Base-by-base conservation (phyloP, 2,329 filamentous ascomycete genomes). In the Fusarium verrucosum region DNA sequence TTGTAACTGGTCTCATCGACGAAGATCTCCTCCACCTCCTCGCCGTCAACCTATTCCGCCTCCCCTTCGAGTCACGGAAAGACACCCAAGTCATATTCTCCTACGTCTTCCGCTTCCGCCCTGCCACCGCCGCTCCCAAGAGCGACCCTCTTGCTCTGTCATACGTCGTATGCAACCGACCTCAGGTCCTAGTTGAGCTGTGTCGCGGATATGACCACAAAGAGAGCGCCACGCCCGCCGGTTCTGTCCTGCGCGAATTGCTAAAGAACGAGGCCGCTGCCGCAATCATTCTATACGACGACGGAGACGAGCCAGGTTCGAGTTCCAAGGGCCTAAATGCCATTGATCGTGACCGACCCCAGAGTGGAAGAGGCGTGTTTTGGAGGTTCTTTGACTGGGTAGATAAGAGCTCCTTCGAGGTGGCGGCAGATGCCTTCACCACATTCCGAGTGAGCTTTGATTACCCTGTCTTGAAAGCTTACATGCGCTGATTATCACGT, bases 351-450 rank as follows among this genome's bases (percentile, higher is more conserved):
- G 89, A 92, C 59, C 80, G 87, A 36, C 87, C 86, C 30, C 91
- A 95, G 70, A 90, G 86, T 42, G 94, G 94, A 13, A 85, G 88
- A 40, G 94, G 94, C 4, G 88, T 97, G 3, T 97, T 99, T 76
- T 99, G 95, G 95, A 89, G 87, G 42, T 98, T 98, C 79, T 98
- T 99, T 74, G 88, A 91, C 62, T 99, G 94, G 92, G 96, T 99
- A 72, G 94, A 98, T 79, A 92, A 92, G 78, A 92, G 93, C 70
- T 94, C 91, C 26, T 99, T 99, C 73, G 95, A 99, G 81, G 92
- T 98, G 67, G 94, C 93, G 71, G 94, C 95, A 28, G 95, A 99
- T 81, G 94, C 95, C 2, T 99, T 99, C 77, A 97, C 94, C 57
- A 98, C 94, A 6, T 99, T 99, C 78, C 87, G 94, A 76, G 92